Percentiles rank a stretch among this genome's conserved stretches.
Conservation (phyloP, 305 asterid genomes). For the Fraxinus baroniana region DNA sequence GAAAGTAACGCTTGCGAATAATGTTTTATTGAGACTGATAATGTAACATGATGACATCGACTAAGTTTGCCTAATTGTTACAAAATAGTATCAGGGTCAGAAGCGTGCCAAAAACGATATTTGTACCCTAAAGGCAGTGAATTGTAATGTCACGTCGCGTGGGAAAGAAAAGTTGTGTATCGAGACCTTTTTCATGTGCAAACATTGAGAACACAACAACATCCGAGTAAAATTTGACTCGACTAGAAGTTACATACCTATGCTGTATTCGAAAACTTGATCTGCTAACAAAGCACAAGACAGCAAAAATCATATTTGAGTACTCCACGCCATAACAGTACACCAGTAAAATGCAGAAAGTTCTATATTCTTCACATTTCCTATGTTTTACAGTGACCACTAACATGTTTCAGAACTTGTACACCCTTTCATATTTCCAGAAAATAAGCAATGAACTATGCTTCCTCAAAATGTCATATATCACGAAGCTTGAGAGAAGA, state of each 20-base stretch:
- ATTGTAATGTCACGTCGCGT: neutral
- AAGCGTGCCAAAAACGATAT: neutral
- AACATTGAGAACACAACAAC: neutral
- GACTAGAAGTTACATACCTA: neutral
- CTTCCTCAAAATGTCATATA: neutral
- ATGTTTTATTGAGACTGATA: neutral
- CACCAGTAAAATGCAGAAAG: neutral
- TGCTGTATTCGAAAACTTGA: neutral
- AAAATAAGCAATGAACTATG: neutral
- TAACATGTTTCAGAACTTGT: constrained; percentile 9
- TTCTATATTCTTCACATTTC: neutral
- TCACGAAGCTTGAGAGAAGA: neutral
- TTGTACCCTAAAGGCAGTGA: neutral
- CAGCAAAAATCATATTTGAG: neutral
- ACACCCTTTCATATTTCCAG: constrained; percentile 10
- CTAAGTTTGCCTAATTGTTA: neutral
- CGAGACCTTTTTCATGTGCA: neutral
- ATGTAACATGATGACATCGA: neutral
- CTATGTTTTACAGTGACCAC: constrained; percentile 15
- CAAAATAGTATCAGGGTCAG: neutral
- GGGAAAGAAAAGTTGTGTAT: neutral
- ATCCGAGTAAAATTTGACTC: neutral
- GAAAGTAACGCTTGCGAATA: neutral
- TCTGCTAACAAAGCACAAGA: neutral
- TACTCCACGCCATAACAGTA: neutral